Evolutionary conservation across 306 rosid genomes (phyloP).

Genomic region (Cyamopsis tetragonoloba): DNA sequence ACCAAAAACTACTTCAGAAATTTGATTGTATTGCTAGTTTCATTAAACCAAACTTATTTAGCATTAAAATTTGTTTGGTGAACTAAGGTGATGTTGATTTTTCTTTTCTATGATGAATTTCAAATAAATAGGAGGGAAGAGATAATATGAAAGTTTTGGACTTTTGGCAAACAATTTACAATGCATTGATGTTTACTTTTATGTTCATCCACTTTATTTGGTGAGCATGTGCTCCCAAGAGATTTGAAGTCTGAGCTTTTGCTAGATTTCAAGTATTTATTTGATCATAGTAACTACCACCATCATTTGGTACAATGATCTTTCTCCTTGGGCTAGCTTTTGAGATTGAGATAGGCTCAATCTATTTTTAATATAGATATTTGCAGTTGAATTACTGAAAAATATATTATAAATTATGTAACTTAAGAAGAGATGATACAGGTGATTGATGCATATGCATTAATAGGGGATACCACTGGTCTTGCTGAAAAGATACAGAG

Average conservation of each 20-base stretch:
- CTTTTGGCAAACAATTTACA: not conserved
- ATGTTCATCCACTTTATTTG: not conserved
- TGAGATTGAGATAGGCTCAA: too few relatives aligned
- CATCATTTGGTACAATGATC: not conserved
- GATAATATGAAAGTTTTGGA: not conserved
- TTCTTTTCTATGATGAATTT: not conserved
- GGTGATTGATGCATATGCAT: slow-evolving; percentile 97
- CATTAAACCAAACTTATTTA: not conserved
- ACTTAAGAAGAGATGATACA: slow-evolving; percentile 42
- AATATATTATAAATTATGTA: slow-evolving; percentile 14
- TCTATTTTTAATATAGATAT: too few relatives aligned
- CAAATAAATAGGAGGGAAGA: slow-evolving; percentile 11
- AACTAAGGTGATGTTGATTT: not conserved
- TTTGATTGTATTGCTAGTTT: slow-evolving; percentile 14
- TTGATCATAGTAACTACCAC: not conserved
- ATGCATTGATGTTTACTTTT: not conserved
- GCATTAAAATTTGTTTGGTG: not conserved
- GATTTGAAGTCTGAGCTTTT: not conserved
- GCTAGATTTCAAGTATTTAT: not conserved
- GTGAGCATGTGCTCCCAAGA: not conserved
- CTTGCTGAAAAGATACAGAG: slow-evolving; percentile 99
- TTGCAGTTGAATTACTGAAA: slow-evolving; percentile 12
- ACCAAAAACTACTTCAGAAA: slow-evolving; percentile 7
- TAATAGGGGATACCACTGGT: slow-evolving; percentile 90
- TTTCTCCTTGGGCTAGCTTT: not conserved